A percentile compares a stretch with the other conserved stretches of the same genome.
These are phyloP conservation scores for Orbilia blumenaviensis DNA, from an alignment of 2,329 filamentous ascomycete genomes.

Conservation along the genomic window DNA sequence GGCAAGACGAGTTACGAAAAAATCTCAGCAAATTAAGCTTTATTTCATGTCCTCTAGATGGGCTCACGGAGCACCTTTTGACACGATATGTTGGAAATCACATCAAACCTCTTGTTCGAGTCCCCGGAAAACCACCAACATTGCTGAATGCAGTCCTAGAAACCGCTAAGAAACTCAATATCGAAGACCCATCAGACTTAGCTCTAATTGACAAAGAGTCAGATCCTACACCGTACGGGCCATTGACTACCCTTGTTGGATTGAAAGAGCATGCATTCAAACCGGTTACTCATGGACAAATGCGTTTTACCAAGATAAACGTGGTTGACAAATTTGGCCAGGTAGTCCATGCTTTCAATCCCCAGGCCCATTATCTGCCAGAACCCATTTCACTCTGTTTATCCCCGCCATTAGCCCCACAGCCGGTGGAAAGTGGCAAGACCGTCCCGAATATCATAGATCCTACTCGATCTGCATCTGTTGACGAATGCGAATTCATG, in stretches of 20 bases:
- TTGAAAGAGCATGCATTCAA: conserved; percentile 57
- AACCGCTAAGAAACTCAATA: not conserved
- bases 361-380: too few relatives aligned
- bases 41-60: conserved; percentile 59
- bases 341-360: conserved; percentile 57
- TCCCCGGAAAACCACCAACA: not conserved
- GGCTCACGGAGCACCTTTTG: conserved; percentile 59
- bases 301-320: conserved; percentile 64
- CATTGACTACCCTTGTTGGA: not conserved
- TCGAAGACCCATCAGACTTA: not conserved
- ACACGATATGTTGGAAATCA: conserved; percentile 61
- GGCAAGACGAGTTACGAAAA: not conserved
- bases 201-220: conserved; percentile 56
- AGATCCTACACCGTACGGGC: conserved; percentile 61
- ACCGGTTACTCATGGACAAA: conserved; percentile 64
- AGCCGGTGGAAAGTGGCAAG: not conserved
- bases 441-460: not conserved
- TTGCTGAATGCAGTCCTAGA: conserved; percentile 7
- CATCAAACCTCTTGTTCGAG: conserved; percentile 60
- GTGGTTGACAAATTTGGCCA: conserved; percentile 67
- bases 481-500: conserved; percentile 58
- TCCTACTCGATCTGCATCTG: not conserved
- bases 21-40: conserved; percentile 54
- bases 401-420: not conserved
- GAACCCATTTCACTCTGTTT: too few relatives aligned